These are phyloP conservation scores for Peronospora destructor DNA, from an alignment of 352 stramenopile genomes.

Conservation along the genomic window DNA sequence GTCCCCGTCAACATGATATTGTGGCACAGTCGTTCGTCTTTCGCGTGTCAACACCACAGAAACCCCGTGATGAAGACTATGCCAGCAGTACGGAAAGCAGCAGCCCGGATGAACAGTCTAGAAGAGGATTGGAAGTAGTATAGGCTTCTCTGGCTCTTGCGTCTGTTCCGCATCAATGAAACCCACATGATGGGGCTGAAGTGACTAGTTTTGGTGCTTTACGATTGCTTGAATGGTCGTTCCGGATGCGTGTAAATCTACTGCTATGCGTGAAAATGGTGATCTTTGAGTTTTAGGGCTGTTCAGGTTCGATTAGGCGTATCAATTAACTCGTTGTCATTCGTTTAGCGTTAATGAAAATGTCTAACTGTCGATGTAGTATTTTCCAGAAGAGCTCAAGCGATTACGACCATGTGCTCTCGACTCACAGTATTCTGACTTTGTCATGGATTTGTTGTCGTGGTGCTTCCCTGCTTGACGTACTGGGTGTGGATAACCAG, in stretches of 20 bases:
- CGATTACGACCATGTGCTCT: constrained; percentile 19
- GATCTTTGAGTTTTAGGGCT: neutral
- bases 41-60: constrained; percentile 74
- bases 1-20: constrained; percentile 77
- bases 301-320: too few relatives aligned
- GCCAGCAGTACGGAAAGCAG: constrained; percentile 40
- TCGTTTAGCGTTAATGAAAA: constrained; percentile 23
- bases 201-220: constrained; percentile 9
- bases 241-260: constrained; percentile 28
- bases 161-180: constrained; percentile 28
- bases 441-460: constrained; percentile 3
- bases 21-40: constrained; percentile 87
- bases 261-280: constrained; percentile 13
- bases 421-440: constrained; percentile 20
- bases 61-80: constrained; percentile 56
- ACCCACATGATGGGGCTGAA: constrained; percentile 27
- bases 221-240: neutral
- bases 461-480: too few relatives aligned
- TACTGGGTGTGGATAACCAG: too few relatives aligned
- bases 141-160: constrained; percentile 19
- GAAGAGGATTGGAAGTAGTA: constrained; percentile 39
- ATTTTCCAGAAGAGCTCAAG: constrained; percentile 28
- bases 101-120: constrained; percentile 30
- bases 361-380: constrained; percentile 32
- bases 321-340: constrained; percentile 2